Evolutionary conservation across 257 asterid species (phyloP).

Genomic region (Paulownia fortunei): DNA sequence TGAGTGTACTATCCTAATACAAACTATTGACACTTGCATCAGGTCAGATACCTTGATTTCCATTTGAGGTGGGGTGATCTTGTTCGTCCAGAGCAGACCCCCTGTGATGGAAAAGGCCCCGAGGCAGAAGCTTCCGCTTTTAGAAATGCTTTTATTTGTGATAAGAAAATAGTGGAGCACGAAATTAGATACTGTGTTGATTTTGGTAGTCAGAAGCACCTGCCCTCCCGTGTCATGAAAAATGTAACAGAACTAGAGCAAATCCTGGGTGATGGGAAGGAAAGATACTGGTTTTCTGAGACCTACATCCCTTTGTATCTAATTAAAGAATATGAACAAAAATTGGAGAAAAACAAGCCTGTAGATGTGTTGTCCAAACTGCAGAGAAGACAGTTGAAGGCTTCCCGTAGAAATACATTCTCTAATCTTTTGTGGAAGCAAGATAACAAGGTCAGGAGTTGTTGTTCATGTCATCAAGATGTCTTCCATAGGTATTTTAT

Average conservation of each 20-base stretch:
- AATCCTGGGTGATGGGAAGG: conserved; percentile 55
- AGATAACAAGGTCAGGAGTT: conserved; percentile 47
- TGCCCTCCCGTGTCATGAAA: conserved; percentile 85
- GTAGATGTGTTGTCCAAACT: conserved; percentile 47
- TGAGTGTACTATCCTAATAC: conserved; percentile 22
- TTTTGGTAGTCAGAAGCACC: conserved; percentile 81
- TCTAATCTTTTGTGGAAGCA: conserved; percentile 60
- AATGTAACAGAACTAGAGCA: conserved; percentile 61
- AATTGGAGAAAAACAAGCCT: conserved; percentile 44
- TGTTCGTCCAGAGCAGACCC: conserved; percentile 64
- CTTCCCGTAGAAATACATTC: conserved; percentile 55
- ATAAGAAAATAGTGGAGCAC: conserved; percentile 52
- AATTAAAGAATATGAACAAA: conserved; percentile 74
- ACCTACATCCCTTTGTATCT: conserved; percentile 74
- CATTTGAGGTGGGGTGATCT: conserved; percentile 85
- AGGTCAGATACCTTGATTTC: conserved; percentile 81
- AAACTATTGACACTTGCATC: conserved; percentile 36
- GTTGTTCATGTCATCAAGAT: conserved; percentile 65
- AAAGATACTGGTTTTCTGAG: conserved; percentile 84
- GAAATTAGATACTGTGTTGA: conserved; percentile 71
- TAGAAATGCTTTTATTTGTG: conserved; percentile 74
- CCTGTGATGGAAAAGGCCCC: conserved; percentile 66
- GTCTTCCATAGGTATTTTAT: conserved; percentile 62
- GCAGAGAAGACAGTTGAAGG: conserved; percentile 49
- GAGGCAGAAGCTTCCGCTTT: conserved; percentile 80